Conservation (phyloP, 495 filamentous ascomycete genomes). For the Aspergillus conjunctus region DNA sequence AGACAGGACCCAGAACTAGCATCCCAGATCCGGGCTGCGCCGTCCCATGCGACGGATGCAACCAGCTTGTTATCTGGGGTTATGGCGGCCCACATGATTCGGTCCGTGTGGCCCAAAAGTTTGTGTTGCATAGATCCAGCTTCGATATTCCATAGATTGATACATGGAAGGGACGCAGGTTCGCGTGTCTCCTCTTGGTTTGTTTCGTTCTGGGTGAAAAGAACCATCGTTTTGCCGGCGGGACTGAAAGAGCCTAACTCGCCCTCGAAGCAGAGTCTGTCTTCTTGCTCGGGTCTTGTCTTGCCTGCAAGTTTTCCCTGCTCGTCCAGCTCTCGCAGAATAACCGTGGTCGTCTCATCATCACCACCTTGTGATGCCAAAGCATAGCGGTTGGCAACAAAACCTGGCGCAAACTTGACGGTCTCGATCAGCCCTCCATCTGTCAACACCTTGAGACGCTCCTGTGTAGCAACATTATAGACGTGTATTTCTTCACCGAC, state of each 20-base stretch:
- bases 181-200: slow-evolving; percentile 13
- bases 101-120: slow-evolving; percentile 36
- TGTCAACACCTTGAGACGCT: background rate
- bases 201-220: slow-evolving; percentile 12
- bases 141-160: slow-evolving; percentile 22
- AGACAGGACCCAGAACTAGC: slow-evolving; percentile 25
- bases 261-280: slow-evolving; percentile 12
- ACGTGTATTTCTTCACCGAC: background rate
- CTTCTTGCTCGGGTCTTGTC: slow-evolving; percentile 2
- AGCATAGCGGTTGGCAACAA: background rate
- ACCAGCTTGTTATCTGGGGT: slow-evolving; percentile 31
- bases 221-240: slow-evolving; percentile 2
- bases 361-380: background rate
- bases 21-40: slow-evolving; percentile 34
- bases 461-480: background rate
- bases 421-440: background rate
- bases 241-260: slow-evolving; percentile 12
- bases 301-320: background rate
- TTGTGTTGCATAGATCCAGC: slow-evolving; percentile 18
- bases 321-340: slow-evolving; percentile 1
- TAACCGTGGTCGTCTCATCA: background rate
- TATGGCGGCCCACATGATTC: slow-evolving; percentile 34
- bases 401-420: background rate
- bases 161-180: slow-evolving; percentile 4
- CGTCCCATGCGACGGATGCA: slow-evolving; percentile 36